Evolutionary conservation across 345 rosid species (phyloP).

Genomic region (Erodium maritimum): DNA sequence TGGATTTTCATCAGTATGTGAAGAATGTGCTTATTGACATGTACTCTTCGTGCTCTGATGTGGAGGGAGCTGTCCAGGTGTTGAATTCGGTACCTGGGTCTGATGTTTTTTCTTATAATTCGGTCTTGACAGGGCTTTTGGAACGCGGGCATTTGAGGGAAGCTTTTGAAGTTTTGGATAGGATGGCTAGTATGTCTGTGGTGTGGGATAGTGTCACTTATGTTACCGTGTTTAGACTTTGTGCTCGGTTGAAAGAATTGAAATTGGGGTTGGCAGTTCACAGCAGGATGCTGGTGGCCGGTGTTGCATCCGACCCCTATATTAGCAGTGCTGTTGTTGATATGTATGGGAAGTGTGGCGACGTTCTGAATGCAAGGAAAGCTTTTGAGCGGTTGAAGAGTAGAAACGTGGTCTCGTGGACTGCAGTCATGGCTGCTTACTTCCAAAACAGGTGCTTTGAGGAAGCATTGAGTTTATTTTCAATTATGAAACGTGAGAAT

Average conservation of each 20-base stretch:
- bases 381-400: conserved; percentile 30
- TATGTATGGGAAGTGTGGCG: conserved; percentile 75
- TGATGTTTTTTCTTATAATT: conserved; percentile 42
- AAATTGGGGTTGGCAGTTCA: conserved; percentile 53
- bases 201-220: conserved; percentile 49
- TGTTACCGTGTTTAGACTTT: conserved; percentile 39
- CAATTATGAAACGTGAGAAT: conserved; percentile 28
- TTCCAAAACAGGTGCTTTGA: conserved; percentile 60
- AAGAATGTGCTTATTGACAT: conserved; percentile 43
- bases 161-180: conserved; percentile 38
- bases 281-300: conserved; percentile 29
- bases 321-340: conserved; percentile 42
- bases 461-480: conserved; percentile 49
- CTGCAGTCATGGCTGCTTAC: conserved; percentile 51
- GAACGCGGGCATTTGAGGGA: conserved; percentile 35
- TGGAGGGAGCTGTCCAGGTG: conserved; percentile 31
- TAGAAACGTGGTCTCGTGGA: conserved; percentile 51
- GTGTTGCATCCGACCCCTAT: conserved; percentile 23
- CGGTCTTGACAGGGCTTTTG: conserved; percentile 48
- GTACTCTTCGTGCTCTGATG: conserved; percentile 32
- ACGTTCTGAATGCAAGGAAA: conserved; percentile 28
- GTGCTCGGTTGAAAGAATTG: conserved; percentile 40
- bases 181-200: conserved; percentile 22
- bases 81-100: conserved; percentile 26
- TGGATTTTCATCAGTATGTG: conserved; percentile 49